A percentile compares a stretch with the other conserved stretches of the same genome.
Evolutionary conservation across 2,329 filamentous ascomycete species (phyloP).

Genomic region (Fusarium hainanense): DNA sequence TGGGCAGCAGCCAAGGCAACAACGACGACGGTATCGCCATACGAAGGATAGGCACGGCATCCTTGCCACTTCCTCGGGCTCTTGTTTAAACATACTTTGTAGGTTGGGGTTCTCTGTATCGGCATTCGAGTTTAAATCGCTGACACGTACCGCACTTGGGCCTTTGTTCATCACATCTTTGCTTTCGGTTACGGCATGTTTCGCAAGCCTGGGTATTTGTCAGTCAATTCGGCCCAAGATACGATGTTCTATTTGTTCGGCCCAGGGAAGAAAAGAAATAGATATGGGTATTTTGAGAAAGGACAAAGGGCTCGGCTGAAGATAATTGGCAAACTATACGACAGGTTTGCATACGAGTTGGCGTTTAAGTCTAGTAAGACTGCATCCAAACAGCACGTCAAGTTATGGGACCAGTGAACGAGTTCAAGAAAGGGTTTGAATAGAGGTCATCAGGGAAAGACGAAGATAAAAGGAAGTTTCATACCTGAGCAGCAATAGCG

Average conservation of each 20-base stretch:
- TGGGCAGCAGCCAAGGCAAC: conserved; percentile 12
- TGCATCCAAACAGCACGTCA: neutral
- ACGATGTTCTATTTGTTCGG: neutral
- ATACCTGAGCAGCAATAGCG: conserved; percentile 55
- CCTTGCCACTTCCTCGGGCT: conserved; percentile 15
- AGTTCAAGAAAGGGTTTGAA: neutral
- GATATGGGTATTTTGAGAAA: neutral
- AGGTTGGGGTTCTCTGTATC: conserved; percentile 69
- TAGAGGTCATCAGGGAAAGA: neutral
- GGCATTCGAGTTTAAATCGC: conserved; percentile 67
- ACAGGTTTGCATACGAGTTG: neutral
- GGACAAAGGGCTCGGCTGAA: neutral
- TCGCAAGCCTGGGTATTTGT: conserved; percentile 62
- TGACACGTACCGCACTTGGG: conserved; percentile 71
- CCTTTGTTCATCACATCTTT: conserved; percentile 71
- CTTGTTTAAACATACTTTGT: conserved; percentile 65
- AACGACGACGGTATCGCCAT: conserved; percentile 10
- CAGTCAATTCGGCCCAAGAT: conserved; percentile 3
- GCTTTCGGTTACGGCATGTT: conserved; percentile 69
- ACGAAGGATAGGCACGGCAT: conserved; percentile 11
- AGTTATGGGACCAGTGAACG: neutral
- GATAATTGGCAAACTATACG: neutral
- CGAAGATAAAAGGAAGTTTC: neutral
- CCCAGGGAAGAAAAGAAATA: neutral
- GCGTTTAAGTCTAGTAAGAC: neutral